These are phyloP conservation scores for Besnoitia besnoiti DNA, from an alignment of 169 alveolate species.

Conservation along the genomic window DNA sequence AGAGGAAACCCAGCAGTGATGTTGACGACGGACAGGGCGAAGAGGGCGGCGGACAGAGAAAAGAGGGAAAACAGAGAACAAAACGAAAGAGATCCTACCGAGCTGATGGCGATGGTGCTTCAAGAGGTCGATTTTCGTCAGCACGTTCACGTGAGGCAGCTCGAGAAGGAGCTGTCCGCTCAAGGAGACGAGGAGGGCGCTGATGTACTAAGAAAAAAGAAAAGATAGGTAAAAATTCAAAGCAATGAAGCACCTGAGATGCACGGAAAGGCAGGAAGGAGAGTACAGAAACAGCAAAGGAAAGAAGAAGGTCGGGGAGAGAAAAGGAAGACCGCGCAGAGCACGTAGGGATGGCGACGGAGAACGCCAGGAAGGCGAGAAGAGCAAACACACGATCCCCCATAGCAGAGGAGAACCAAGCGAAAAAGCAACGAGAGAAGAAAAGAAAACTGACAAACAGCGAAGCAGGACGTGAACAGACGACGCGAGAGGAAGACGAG, in stretches of 20 bases:
- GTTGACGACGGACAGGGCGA: neutral
- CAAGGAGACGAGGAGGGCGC: conserved; percentile 91
- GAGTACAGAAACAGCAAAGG: neutral
- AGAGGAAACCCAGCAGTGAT: neutral
- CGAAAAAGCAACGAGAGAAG: too few species aligned
- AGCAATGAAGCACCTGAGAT: neutral
- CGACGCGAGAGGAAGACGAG: too few species aligned
- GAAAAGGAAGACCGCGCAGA: neutral
- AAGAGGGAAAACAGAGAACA: neutral
- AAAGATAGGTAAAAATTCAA: neutral
- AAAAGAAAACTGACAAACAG: too few species aligned
- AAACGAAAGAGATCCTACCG: conserved; percentile 3
- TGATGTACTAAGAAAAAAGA: conserved; percentile 81
- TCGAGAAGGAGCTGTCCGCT: conserved; percentile 94
- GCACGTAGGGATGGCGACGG: too few species aligned
- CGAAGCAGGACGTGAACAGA: too few species aligned
- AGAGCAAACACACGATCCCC: too few species aligned
- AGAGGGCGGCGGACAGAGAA: neutral
- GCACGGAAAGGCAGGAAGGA: neutral
- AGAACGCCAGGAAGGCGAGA: too few species aligned
- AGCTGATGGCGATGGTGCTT: conserved; percentile 79
- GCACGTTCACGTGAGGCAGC: conserved; percentile 94
- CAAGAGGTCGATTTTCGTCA: conserved; percentile 89
- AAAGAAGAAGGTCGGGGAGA: neutral
- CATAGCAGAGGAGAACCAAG: too few species aligned